Evolutionary conservation across 495 filamentous ascomycete genomes (phyloP).

Genomic region (Hypomontagnella monticulosa): DNA sequence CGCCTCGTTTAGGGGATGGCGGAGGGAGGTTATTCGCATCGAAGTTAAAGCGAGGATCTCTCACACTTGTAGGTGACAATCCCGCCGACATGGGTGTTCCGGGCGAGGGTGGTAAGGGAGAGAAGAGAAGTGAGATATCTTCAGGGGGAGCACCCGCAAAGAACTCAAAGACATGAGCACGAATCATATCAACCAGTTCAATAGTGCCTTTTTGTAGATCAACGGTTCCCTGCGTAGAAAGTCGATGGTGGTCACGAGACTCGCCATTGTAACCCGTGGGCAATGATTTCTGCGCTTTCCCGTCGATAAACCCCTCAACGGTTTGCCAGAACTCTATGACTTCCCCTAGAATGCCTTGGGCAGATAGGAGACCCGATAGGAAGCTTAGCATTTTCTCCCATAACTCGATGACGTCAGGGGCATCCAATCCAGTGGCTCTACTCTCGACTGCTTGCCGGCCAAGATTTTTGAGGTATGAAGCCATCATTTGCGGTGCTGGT

Average conservation of each 20-base stretch:
- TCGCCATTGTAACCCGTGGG: constrained; percentile 86
- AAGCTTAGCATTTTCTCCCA: constrained; percentile 86
- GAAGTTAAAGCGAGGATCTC: constrained; percentile 79
- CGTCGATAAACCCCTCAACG: constrained; percentile 88
- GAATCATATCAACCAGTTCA: constrained; percentile 82
- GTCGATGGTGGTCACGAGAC: constrained; percentile 82
- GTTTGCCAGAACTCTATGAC: constrained; percentile 94
- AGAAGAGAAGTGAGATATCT: constrained; percentile 85
- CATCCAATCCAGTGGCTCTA: constrained; percentile 69
- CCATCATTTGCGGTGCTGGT: constrained; percentile 72
- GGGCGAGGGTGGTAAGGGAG: constrained; percentile 78
- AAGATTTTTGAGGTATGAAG: constrained; percentile 76
- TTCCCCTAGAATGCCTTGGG: constrained; percentile 84
- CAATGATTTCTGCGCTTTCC: constrained; percentile 80
- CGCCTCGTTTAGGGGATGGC: constrained; percentile 77
- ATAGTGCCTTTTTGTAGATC: constrained; percentile 80
- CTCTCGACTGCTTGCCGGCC: constrained; percentile 67
- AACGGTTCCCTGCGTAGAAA: constrained; percentile 73
- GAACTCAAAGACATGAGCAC: constrained; percentile 78
- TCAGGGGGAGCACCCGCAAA: constrained; percentile 92
- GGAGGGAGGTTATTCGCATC: constrained; percentile 80
- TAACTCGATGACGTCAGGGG: constrained; percentile 79
- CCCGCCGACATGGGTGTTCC: constrained; percentile 65
- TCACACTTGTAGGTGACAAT: constrained; percentile 58
- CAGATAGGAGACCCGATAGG: constrained; percentile 74